Evolutionary conservation across 1,284 basidiomycete species (phyloP).

Genomic region (Fomitopsis schrenkii): DNA sequence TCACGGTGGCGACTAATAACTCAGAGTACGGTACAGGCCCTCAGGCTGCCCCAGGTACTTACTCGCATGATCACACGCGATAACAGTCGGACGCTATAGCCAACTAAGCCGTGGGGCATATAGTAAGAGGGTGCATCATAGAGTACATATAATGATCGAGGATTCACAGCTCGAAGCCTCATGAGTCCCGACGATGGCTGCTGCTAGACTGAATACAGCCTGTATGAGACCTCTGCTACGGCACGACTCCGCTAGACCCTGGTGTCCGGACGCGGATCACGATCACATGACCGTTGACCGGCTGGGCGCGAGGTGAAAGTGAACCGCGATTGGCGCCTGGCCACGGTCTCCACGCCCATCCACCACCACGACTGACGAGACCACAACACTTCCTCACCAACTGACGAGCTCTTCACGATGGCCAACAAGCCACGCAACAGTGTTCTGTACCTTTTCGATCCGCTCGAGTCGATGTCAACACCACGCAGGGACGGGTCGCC

Average conservation of each 20-base stretch:
- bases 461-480: slow-evolving; percentile 31
- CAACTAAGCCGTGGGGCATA: slow-evolving; percentile 78
- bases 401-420: neutral
- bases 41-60: slow-evolving; percentile 45
- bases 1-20: too few species aligned
- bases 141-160: too few species aligned
- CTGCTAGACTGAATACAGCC: too few species aligned
- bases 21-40: too few species aligned
- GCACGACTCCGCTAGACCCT: too few species aligned
- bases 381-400: neutral
- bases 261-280: neutral
- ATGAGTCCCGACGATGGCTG: too few species aligned
- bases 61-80: too few species aligned
- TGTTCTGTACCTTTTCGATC: slow-evolving; percentile 56
- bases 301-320: neutral
- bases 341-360: neutral
- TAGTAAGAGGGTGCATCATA: neutral
- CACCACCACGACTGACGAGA: neutral
- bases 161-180: too few species aligned
- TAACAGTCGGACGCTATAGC: slow-evolving; percentile 83
- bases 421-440: slow-evolving; percentile 39
- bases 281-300: neutral
- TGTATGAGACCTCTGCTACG: neutral
- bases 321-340: neutral
- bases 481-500: slow-evolving; percentile 24